phyloP scores from a whole-genome alignment of 305 asterid genomes.

The Nicotiana rustica region DNA sequence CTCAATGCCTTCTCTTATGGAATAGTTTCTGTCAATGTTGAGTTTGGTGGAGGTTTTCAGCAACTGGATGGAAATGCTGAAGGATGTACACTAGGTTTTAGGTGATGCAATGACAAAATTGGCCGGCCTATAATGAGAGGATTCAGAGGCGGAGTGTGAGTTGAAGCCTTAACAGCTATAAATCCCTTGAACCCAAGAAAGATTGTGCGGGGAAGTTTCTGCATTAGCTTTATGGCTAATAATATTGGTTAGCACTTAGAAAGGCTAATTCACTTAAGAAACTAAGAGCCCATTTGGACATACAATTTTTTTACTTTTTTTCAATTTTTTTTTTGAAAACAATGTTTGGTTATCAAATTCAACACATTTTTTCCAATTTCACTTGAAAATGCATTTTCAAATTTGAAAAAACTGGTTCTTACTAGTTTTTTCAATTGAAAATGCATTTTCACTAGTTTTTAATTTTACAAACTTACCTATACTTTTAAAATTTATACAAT shows the following conservation, averaged over 20 bases:
- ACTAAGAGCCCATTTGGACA: not conserved
- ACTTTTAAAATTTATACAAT: too few relatives aligned
- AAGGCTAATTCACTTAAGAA: not conserved
- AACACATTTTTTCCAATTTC: too few relatives aligned
- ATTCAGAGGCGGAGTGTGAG: not conserved
- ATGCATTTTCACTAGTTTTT: too few relatives aligned
- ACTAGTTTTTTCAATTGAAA: too few relatives aligned
- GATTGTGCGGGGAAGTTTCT: not conserved
- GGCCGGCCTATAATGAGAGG: not conserved
- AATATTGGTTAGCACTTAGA: not conserved
- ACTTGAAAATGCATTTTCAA: too few relatives aligned
- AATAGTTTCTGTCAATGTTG: not conserved
- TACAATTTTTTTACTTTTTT: too few relatives aligned
- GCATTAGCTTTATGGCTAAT: not conserved
- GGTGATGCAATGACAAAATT: not conserved
- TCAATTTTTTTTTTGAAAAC: too few relatives aligned
- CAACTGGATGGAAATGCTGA: constrained; percentile 13
- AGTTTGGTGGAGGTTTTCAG: constrained; percentile 20
- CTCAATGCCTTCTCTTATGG: not conserved
- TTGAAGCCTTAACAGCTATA: not conserved
- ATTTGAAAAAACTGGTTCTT: too few relatives aligned
- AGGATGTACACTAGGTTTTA: constrained; percentile 23
- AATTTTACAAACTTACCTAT: too few relatives aligned
- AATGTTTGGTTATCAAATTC: too few relatives aligned
- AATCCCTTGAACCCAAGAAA: constrained; percentile 10